phyloP scores from a whole-genome alignment of 2,329 filamentous ascomycete species.

The Calonectria leucothoes region DNA sequence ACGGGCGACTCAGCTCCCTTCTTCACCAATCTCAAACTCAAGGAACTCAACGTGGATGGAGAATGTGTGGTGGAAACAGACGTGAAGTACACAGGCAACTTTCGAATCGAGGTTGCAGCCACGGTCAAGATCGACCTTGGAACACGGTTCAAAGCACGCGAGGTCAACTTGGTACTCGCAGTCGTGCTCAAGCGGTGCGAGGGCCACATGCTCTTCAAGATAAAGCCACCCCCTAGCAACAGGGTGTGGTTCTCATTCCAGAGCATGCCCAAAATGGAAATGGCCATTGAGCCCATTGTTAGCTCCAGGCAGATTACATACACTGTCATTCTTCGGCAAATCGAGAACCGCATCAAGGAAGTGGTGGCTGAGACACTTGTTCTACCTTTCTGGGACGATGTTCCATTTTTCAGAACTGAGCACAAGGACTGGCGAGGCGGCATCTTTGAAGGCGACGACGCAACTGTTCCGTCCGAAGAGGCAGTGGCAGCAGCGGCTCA shows the following conservation, averaged over 20 bases:
- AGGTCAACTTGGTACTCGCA: slow-evolving; percentile 89
- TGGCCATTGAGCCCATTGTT: slow-evolving; percentile 95
- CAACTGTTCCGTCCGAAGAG: slow-evolving; percentile 46
- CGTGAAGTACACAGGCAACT: slow-evolving; percentile 88
- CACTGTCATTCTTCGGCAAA: slow-evolving; percentile 88
- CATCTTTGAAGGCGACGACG: slow-evolving; percentile 74
- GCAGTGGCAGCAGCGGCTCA: slow-evolving; percentile 43
- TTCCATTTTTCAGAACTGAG: slow-evolving; percentile 87
- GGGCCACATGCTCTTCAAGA: slow-evolving; percentile 84
- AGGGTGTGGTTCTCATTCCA: slow-evolving; percentile 96
- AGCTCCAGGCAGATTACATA: slow-evolving; percentile 97
- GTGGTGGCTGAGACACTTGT: slow-evolving; percentile 94
- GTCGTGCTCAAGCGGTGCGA: slow-evolving; percentile 87
- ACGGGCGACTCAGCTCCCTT: slow-evolving; percentile 89
- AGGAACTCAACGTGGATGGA: slow-evolving; percentile 90
- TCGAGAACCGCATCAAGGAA: slow-evolving; percentile 94
- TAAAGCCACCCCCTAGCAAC: slow-evolving; percentile 96
- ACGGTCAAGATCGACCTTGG: slow-evolving; percentile 93
- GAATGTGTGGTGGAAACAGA: slow-evolving; percentile 90
- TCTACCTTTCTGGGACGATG: slow-evolving; percentile 94
- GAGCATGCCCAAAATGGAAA: slow-evolving; percentile 91
- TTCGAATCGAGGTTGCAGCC: slow-evolving; percentile 90
- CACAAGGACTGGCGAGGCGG: slow-evolving; percentile 86
- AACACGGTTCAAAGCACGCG: slow-evolving; percentile 85
- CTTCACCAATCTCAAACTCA: slow-evolving; percentile 88